phyloP scores from a whole-genome alignment of 768 basidiomycete genomes.

The Kwoniella pini region DNA sequence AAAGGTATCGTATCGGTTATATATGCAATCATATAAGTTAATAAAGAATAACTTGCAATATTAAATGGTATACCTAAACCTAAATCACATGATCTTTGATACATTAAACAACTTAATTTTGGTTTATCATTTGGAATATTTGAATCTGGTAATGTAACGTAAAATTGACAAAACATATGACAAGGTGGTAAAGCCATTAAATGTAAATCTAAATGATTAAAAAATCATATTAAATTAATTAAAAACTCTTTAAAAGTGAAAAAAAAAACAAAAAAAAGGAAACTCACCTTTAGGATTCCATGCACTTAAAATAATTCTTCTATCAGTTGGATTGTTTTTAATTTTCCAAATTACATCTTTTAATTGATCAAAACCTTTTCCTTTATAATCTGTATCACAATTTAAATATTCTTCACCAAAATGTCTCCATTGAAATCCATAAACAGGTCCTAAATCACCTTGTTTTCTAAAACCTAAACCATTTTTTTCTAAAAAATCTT shows the following conservation, averaged over 20 bases:
- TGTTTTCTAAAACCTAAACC: slow-evolving; percentile 81
- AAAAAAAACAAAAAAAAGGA: not conserved
- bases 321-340: slow-evolving; percentile 86
- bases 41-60: slow-evolving; percentile 95
- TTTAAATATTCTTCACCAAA: slow-evolving; percentile 77
- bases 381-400: slow-evolving; percentile 62
- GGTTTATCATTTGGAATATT: slow-evolving; percentile 56
- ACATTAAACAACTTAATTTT: slow-evolving; percentile 91
- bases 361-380: slow-evolving; percentile 89
- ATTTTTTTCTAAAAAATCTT: slow-evolving; percentile 77
- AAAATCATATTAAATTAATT: not conserved
- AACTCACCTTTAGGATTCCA: slow-evolving; percentile 94
- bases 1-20: slow-evolving; percentile 82
- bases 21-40: slow-evolving; percentile 96
- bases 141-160: slow-evolving; percentile 77
- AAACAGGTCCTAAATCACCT: slow-evolving; percentile 94
- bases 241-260: no score
- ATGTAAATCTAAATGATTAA: slow-evolving; percentile 67
- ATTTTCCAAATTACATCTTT: slow-evolving; percentile 87
- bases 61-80: slow-evolving; percentile 99
- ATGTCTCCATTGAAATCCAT: slow-evolving; percentile 96
- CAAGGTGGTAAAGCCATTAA: slow-evolving; percentile 97
- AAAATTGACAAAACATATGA: slow-evolving; percentile 99
- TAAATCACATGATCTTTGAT: slow-evolving; percentile 94
- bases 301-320: slow-evolving; percentile 89